Conservation (phyloP, 2,329 filamentous ascomycete genomes). For the Cladosporium velox region DNA sequence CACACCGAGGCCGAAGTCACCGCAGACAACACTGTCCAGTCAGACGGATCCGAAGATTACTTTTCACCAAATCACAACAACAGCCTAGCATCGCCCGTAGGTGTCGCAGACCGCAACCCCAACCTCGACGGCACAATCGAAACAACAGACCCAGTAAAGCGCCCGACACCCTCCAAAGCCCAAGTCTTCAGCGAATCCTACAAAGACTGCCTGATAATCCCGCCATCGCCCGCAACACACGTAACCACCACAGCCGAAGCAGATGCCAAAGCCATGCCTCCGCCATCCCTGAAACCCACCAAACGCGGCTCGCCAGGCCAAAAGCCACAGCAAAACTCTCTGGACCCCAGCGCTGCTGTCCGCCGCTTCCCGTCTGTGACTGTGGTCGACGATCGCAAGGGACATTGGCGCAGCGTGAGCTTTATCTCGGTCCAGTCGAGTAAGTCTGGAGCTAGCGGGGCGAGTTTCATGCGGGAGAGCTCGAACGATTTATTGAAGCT, state of each 20-base stretch:
- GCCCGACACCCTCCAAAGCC: slow-evolving; percentile 21
- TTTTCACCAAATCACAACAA: background rate
- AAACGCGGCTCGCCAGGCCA: slow-evolving; percentile 25
- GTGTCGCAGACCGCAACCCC: background rate
- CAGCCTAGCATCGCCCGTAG: background rate
- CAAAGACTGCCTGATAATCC: slow-evolving; percentile 24
- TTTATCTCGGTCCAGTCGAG: slow-evolving; percentile 29
- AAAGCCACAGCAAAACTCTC: background rate
- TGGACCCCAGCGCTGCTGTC: slow-evolving; percentile 2
- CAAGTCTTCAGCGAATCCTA: slow-evolving; percentile 27
- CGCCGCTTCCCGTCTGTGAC: slow-evolving; percentile 36
- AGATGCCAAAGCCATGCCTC: slow-evolving; percentile 19
- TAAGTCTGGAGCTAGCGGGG: slow-evolving; percentile 4
- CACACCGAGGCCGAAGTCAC: background rate
- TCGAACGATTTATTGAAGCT: slow-evolving; percentile 44
- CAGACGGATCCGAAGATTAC: background rate
- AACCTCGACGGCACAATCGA: slow-evolving; percentile 17
- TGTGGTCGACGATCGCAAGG: slow-evolving; percentile 37
- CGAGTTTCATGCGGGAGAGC: slow-evolving; percentile 35
- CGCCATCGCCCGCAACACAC: background rate
- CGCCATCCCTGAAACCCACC: slow-evolving; percentile 22
- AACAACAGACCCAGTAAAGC: background rate
- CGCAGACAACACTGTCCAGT: background rate
- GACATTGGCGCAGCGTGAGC: slow-evolving; percentile 33
- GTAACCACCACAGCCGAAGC: background rate